Evolutionary conservation across 1,139 yeast species (phyloP).

Genomic region (Spencermartinsiella ligniputridi): DNA sequence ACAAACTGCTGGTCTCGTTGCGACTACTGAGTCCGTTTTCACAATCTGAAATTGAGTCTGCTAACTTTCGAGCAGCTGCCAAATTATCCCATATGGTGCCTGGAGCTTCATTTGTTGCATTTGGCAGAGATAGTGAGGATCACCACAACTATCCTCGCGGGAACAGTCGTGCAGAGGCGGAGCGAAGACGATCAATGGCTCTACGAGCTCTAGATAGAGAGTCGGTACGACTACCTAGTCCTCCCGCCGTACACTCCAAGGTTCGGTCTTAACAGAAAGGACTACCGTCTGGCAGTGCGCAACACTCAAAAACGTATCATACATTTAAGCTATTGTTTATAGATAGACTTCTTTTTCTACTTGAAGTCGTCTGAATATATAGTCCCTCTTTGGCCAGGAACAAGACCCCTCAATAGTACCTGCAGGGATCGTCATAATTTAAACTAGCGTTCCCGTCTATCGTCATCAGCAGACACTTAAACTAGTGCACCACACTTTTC

Average conservation of each 20-base stretch:
- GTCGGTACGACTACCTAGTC: not conserved
- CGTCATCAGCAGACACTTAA: too few relatives aligned
- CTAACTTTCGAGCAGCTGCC: slow-evolving; percentile 23
- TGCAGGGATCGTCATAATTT: too few relatives aligned
- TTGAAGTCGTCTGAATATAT: too few relatives aligned
- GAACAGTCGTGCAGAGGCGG: slow-evolving; percentile 50
- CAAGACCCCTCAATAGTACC: too few relatives aligned
- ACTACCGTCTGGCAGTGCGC: too few relatives aligned
- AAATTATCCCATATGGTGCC: slow-evolving; percentile 11
- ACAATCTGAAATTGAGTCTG: slow-evolving; percentile 21
- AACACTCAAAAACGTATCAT: too few relatives aligned
- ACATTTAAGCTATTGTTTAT: too few relatives aligned
- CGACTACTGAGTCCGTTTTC: slow-evolving; percentile 19
- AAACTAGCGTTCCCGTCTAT: too few relatives aligned
- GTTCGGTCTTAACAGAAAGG: not conserved
- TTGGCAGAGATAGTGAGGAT: not conserved
- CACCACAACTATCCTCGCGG: slow-evolving; percentile 1
- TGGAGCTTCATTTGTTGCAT: not conserved
- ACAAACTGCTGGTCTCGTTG: slow-evolving; percentile 8
- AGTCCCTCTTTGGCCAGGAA: too few relatives aligned
- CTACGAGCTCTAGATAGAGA: slow-evolving; percentile 70
- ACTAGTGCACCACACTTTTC: not conserved
- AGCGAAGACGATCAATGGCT: slow-evolving; percentile 82
- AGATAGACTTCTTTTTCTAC: too few relatives aligned
- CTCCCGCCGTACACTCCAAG: not conserved